Evolutionary conservation across 495 filamentous ascomycete genomes (phyloP), one percentile per base, ranked within the genome.

Genomic region (Tuber magnatum): DNA sequence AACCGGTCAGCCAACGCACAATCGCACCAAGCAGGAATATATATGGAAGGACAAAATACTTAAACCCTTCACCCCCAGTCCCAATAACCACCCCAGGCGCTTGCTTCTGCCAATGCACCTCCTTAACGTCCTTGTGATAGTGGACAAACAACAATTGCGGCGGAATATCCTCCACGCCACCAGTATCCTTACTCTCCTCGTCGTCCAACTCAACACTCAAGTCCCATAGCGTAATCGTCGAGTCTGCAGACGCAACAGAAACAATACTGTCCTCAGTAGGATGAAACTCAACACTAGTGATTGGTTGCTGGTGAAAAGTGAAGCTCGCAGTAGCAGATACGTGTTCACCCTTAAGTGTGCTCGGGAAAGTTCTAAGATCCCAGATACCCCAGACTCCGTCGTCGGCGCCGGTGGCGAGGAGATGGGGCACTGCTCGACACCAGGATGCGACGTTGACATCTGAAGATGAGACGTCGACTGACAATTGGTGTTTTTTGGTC

Each of bases 391-490:
- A 98, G 43, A 91, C 90, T 9, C 95, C 95, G 82, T 97, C 94
- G 80, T 99, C 95, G 42, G 92, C 93, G 39, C 95, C 95, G 4
- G 94, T 94, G 0, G 95, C 94, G 18, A 99, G 89, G 9, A 99
- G 89, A 83, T 97, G 92, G 32, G 90, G 89, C 1, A 93, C 96
- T 82, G 92, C 89, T 56, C 88, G 88, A 40, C 92, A 94, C 95
- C 95, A 99, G 74, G 91, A 94, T 85, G 97, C 91, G 43, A 99
- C 95, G 80, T 99, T 99, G 75, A 97, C 93, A 77, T 99, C 95
- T 32, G 89, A 90, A 61, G 88, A 86, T 83, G 91, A 94, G 80
- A 95, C 89, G 78, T 92, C 88, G 71, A 99, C 92, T 70, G 91
- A 93, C 40, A 99, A 88, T 20, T 92, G 93, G 14, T 93, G 91